Conservation (phyloP, 352 stramenopile genomes). For the Phytophthora kernoviae region DNA sequence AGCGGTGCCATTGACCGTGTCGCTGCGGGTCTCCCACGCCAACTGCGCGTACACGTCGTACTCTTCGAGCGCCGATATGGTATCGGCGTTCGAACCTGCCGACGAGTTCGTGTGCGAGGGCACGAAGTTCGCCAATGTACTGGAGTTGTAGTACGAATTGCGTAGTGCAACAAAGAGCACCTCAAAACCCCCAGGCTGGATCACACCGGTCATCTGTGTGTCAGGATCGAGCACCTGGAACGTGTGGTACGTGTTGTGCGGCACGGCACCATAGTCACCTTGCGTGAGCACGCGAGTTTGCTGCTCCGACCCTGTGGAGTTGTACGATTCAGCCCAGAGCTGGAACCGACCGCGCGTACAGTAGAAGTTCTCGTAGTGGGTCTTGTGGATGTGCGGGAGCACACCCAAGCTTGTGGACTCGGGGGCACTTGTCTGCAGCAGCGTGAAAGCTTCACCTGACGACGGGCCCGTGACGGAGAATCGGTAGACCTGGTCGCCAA, state of each 20-base stretch:
- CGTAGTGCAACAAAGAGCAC: slow-evolving; percentile 56
- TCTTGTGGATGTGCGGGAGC: slow-evolving; percentile 60
- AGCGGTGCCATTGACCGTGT: slow-evolving; percentile 46
- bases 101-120: slow-evolving; percentile 37
- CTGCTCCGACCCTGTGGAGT: slow-evolving; percentile 27
- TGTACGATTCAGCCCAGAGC: slow-evolving; percentile 48
- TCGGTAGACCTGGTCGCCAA: slow-evolving; percentile 53
- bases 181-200: slow-evolving; percentile 59
- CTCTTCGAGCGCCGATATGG: slow-evolving; percentile 43
- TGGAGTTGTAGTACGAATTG: slow-evolving; percentile 46
- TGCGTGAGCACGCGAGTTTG: slow-evolving; percentile 55
- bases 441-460: slow-evolving; percentile 42
- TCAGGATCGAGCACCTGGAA: slow-evolving; percentile 62
- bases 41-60: slow-evolving; percentile 59
- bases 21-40: slow-evolving; percentile 42
- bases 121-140: slow-evolving; percentile 48
- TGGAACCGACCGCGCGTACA: slow-evolving; percentile 56
- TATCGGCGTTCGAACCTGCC: slow-evolving; percentile 34
- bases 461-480: slow-evolving; percentile 61
- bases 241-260: slow-evolving; percentile 63
- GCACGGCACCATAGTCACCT: slow-evolving; percentile 59
- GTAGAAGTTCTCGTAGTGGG: slow-evolving; percentile 69
- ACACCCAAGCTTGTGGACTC: slow-evolving; percentile 52
- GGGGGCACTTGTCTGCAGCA: slow-evolving; percentile 53
- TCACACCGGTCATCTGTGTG: slow-evolving; percentile 62